phyloP scores from a whole-genome alignment of 208 protist genomes.

The Trypanosoma avium region DNA sequence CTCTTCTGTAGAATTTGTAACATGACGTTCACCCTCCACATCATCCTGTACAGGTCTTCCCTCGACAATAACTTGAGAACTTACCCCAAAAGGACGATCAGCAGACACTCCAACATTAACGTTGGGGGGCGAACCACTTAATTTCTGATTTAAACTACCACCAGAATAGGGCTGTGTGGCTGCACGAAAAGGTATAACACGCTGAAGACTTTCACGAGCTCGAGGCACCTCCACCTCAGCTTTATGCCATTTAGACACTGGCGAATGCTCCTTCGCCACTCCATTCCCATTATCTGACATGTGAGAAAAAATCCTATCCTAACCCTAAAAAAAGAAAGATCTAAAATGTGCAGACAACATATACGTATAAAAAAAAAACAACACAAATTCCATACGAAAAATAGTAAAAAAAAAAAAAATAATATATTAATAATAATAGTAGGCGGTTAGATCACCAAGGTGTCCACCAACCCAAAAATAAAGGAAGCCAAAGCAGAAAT shows the following conservation, averaged over 20 bases:
- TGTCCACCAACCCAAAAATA: no score
- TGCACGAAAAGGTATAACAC: conserved; percentile 23
- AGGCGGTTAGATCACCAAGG: no score
- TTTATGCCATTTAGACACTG: conserved; percentile 13
- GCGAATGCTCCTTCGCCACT: conserved; percentile 10
- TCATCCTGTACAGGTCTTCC: not conserved
- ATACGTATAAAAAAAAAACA: not conserved
- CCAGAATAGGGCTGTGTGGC: not conserved
- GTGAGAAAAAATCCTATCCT: not conserved
- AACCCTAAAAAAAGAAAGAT: not conserved
- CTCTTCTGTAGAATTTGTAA: conserved; percentile 1
- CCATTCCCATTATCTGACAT: conserved; percentile 7
- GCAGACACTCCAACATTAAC: not conserved
- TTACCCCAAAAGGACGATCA: not conserved
- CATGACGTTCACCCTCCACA: not conserved
- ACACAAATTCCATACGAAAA: not conserved
- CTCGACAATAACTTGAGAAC: not conserved
- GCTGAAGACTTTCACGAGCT: not conserved
- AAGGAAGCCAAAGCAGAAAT: not conserved
- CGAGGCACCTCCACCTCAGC: conserved; percentile 2
- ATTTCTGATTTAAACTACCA: not conserved
- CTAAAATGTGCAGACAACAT: not conserved
- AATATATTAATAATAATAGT: not conserved
- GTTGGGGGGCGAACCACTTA: not conserved
- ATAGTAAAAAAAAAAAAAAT: not conserved